Evolutionary conservation across 371 early-diverging fungal species (phyloP).

Genomic region (Mortierella polycephala): DNA sequence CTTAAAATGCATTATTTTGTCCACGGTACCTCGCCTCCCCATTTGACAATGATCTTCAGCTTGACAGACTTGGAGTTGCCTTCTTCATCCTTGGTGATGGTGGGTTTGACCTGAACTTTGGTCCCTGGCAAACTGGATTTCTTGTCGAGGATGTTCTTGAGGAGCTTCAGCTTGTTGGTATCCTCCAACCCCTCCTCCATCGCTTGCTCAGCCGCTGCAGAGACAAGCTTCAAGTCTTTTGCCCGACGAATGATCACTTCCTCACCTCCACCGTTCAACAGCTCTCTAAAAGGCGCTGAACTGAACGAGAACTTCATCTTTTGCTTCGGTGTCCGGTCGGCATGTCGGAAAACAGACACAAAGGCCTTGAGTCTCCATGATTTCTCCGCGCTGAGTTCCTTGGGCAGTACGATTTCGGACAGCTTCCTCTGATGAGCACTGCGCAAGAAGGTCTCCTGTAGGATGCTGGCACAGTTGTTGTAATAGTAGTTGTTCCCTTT

Average conservation of each 20-base stretch:
- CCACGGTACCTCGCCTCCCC: constrained; percentile 89
- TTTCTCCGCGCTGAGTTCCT: constrained; percentile 72
- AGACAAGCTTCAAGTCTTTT: constrained; percentile 75
- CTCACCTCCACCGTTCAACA: constrained; percentile 73
- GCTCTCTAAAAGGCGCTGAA: constrained; percentile 72
- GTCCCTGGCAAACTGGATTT: constrained; percentile 88
- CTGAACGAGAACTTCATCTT: constrained; percentile 86
- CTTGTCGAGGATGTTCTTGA: constrained; percentile 80
- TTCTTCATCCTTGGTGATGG: constrained; percentile 65
- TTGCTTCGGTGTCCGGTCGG: constrained; percentile 97
- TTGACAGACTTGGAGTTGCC: constrained; percentile 69
- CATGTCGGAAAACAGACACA: constrained; percentile 93
- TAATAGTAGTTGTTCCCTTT: constrained; percentile 98
- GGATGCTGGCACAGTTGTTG: constrained; percentile 82
- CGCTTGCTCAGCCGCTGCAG: constrained; percentile 72
- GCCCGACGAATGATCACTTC: constrained; percentile 88
- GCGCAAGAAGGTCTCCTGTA: constrained; percentile 77
- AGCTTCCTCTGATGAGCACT: constrained; percentile 62
- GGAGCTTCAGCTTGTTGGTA: constrained; percentile 65
- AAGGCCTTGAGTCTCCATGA: constrained; percentile 95
- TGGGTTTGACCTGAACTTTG: constrained; percentile 94
- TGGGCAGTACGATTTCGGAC: constrained; percentile 70
- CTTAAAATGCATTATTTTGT: neutral
- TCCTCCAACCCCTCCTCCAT: constrained; percentile 68
- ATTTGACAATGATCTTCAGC: constrained; percentile 93